phyloP scores from a whole-genome alignment of 2,329 filamentous ascomycete species.

The Fusarium miscanthi region DNA sequence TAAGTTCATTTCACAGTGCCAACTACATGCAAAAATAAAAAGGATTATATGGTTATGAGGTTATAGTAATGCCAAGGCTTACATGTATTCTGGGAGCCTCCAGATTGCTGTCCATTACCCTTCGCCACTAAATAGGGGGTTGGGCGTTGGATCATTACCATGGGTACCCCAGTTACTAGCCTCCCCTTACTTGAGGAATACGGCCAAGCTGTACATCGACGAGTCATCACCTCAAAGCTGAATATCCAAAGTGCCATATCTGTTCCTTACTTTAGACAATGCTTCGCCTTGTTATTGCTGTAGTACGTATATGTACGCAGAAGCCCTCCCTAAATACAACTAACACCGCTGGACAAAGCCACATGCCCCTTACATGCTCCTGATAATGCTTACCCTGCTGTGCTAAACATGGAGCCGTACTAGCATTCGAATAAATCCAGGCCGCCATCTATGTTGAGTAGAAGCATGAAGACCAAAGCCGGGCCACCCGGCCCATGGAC shows the following conservation, averaged over 20 bases:
- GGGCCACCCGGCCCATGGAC: neutral
- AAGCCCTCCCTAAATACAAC: neutral
- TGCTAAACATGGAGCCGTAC: neutral
- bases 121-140: neutral
- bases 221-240: neutral
- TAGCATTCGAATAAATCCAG: neutral
- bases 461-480: neutral
- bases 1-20: neutral
- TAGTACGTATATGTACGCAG: neutral
- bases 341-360: neutral
- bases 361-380: neutral
- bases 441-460: constrained; percentile 1
- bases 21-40: neutral
- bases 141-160: neutral
- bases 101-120: neutral
- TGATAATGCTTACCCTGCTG: neutral
- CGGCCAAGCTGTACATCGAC: neutral
- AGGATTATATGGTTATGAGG: neutral
- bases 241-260: neutral
- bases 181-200: neutral
- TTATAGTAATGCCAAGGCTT: neutral
- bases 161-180: neutral
- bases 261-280: constrained; percentile 12
- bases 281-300: constrained; percentile 14
- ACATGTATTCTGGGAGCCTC: neutral